Conservation (phyloP, 331 rosid species). For the Ulmus americana region DNA sequence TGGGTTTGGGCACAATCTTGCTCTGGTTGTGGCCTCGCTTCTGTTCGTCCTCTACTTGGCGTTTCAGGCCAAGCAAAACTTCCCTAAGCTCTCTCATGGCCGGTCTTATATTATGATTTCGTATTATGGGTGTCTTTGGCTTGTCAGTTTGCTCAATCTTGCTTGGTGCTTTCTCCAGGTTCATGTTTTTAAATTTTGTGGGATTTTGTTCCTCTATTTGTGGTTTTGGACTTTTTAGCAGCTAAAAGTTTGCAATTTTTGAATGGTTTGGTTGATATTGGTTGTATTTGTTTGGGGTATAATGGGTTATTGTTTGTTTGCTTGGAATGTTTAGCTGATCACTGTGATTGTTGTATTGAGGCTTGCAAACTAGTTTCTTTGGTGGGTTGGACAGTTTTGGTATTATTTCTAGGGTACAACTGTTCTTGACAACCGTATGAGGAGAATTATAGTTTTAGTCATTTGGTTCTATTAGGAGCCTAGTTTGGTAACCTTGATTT, state of each 20-base stretch:
- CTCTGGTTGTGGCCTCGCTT: constrained; percentile 34
- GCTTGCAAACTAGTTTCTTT: background rate
- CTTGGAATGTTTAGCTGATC: background rate
- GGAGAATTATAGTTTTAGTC: no score
- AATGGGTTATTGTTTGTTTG: background rate
- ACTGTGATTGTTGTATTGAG: background rate
- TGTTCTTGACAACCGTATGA: no score
- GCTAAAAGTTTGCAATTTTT: background rate
- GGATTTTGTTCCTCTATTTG: background rate
- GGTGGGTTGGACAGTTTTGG: background rate
- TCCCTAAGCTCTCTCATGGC: constrained; percentile 43
- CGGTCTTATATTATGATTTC: constrained; percentile 49
- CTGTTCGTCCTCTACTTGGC: constrained; percentile 42
- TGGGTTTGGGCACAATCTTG: constrained; percentile 46
- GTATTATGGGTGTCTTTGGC: constrained; percentile 49
- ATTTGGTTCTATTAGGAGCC: no score
- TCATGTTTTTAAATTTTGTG: background rate
- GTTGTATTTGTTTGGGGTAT: no score
- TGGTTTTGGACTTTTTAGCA: constrained; percentile 3
- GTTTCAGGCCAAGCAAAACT: constrained; percentile 41
- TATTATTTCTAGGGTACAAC: no score
- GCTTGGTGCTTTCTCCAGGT: constrained; percentile 87
- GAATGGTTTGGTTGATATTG: no score
- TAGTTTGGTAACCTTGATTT: no score
- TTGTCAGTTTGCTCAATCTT: constrained; percentile 50